These are phyloP conservation scores for Capillidium heterosporum DNA, from an alignment of 371 early-diverging fungal species.

Conservation along the genomic window DNA sequence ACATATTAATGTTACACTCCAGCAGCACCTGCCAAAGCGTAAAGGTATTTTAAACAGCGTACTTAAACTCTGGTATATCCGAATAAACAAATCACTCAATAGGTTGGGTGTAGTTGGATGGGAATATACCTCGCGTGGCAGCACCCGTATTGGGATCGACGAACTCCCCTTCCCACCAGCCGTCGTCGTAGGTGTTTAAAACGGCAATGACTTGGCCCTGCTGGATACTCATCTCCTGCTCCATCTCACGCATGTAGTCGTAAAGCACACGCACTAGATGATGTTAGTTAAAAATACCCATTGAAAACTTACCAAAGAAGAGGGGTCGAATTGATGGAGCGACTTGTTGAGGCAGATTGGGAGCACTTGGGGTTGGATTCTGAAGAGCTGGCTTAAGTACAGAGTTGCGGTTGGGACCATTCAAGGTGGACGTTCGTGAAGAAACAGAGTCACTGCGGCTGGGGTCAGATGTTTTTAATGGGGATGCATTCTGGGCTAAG, in stretches of 20 bases:
- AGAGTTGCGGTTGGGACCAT: background rate
- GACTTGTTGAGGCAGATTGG: background rate
- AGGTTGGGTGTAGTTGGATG: constrained; percentile 24
- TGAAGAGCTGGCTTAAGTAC: background rate
- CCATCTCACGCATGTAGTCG: constrained; percentile 54
- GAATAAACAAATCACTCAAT: background rate
- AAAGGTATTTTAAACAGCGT: too few relatives aligned
- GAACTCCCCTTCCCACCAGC: constrained; percentile 51
- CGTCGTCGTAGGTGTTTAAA: constrained; percentile 26
- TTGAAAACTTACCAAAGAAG: background rate
- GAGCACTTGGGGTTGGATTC: background rate
- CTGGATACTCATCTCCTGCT: constrained; percentile 48
- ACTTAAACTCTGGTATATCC: too few relatives aligned
- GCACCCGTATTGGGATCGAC: constrained; percentile 15
- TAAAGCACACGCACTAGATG: constrained; percentile 49
- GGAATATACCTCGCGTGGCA: constrained; percentile 25
- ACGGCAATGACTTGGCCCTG: constrained; percentile 60
- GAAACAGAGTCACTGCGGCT: too few relatives aligned
- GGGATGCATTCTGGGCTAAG: background rate
- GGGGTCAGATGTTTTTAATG: too few relatives aligned
- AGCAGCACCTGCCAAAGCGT: too few relatives aligned
- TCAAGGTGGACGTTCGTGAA: too few relatives aligned
- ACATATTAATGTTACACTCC: too few relatives aligned
- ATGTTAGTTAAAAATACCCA: background rate
- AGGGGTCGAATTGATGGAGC: background rate